Evolutionary conservation across 2,329 filamentous ascomycete genomes (phyloP).

Genomic region (Aspergillus piperis): DNA sequence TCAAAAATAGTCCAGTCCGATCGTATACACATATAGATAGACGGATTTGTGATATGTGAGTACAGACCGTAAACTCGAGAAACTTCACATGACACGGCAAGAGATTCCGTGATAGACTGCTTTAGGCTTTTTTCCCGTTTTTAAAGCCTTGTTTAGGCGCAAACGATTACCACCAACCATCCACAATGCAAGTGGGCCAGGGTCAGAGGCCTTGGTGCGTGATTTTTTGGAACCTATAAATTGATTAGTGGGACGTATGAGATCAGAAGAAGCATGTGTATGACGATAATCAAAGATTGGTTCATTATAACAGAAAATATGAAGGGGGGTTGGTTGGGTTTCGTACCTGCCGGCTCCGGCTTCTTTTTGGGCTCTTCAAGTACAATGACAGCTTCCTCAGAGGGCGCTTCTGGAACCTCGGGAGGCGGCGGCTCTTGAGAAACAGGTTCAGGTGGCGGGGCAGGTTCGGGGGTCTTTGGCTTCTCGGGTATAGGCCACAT

Average conservation of each 20-base stretch:
- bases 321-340: not conserved
- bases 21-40: not conserved
- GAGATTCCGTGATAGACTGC: slow-evolving; percentile 24
- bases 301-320: not conserved
- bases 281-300: not conserved
- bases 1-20: not conserved
- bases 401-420: slow-evolving; percentile 20
- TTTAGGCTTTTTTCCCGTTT: slow-evolving; percentile 51
- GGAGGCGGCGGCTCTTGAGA: slow-evolving; percentile 25
- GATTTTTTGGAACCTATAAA: slow-evolving; percentile 36
- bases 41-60: slow-evolving; percentile 1
- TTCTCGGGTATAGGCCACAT: slow-evolving; percentile 64
- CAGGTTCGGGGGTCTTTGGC: slow-evolving; percentile 44
- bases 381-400: slow-evolving; percentile 17
- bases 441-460: slow-evolving; percentile 27
- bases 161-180: slow-evolving; percentile 42
- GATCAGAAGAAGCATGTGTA: not conserved
- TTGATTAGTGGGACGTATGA: not conserved
- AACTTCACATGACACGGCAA: slow-evolving; percentile 35
- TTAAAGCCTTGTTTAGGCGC: slow-evolving; percentile 42
- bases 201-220: slow-evolving; percentile 27
- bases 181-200: slow-evolving; percentile 46
- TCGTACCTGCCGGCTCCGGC: slow-evolving; percentile 35
- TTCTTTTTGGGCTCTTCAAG: slow-evolving; percentile 36
- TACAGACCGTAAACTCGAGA: slow-evolving; percentile 6